Percentiles rank a stretch among this genome's conserved stretches.
Conservation (phyloP, 805 yeast species). For the Lipomyces oligophaga region DNA sequence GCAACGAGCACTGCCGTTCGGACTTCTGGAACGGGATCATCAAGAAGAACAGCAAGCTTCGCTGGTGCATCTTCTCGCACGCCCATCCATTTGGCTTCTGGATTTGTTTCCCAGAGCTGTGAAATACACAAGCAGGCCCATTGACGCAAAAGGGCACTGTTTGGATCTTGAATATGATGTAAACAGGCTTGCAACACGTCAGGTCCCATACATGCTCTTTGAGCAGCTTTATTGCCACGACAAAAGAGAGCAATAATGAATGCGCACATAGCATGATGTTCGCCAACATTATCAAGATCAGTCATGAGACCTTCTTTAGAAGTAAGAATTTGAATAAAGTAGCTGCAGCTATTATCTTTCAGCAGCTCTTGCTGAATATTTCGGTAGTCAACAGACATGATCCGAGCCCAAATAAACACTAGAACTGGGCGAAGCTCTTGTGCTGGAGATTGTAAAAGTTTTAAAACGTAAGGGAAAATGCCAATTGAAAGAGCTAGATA, state of each 20-base stretch:
- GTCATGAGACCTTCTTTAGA: slow-evolving; percentile 35
- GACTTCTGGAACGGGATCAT: slow-evolving; percentile 94
- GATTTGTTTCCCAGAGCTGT: slow-evolving; percentile 66
- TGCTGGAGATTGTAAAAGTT: slow-evolving; percentile 88
- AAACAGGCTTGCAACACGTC: slow-evolving; percentile 68
- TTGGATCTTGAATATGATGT: slow-evolving; percentile 63
- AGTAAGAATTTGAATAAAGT: slow-evolving; percentile 71
- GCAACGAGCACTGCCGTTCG: slow-evolving; percentile 78
- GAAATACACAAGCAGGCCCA: slow-evolving; percentile 84
- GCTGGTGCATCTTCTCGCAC: slow-evolving; percentile 60
- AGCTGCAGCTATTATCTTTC: slow-evolving; percentile 85
- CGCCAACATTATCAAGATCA: slow-evolving; percentile 49
- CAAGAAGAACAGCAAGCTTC: slow-evolving; percentile 53
- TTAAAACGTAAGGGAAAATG: slow-evolving; percentile 89
- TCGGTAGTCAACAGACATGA: slow-evolving; percentile 89
- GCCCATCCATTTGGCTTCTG: slow-evolving; percentile 70
- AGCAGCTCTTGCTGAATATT: slow-evolving; percentile 88
- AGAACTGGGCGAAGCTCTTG: slow-evolving; percentile 90
- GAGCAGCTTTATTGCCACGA: slow-evolving; percentile 74
- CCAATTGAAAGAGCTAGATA: slow-evolving; percentile 89
- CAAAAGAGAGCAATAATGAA: slow-evolving; percentile 83
- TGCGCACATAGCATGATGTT: slow-evolving; percentile 94
- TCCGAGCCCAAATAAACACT: slow-evolving; percentile 95
- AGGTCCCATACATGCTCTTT: slow-evolving; percentile 68
- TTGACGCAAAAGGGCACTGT: slow-evolving; percentile 81